Evolutionary conservation across 345 rosid genomes (phyloP).

Genomic region (Psidium friedrichsthalianum): DNA sequence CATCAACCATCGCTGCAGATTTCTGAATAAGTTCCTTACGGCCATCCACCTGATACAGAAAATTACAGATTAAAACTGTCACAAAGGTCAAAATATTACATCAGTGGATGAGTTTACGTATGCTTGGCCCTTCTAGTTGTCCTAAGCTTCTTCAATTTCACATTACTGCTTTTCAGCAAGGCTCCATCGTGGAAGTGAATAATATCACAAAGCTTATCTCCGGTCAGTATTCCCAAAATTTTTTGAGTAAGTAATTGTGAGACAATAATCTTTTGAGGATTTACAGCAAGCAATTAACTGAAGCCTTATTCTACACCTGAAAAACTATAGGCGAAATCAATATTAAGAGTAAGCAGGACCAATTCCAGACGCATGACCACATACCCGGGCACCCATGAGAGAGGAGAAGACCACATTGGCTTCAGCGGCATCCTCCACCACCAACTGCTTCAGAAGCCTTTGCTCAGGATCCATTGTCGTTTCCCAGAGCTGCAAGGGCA

Average conservation of each 20-base stretch:
- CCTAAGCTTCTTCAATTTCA: neutral
- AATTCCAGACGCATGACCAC: neutral
- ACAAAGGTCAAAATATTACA: neutral
- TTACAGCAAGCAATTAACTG: neutral
- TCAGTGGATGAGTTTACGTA: neutral
- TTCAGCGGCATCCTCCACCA: slow-evolving; percentile 73
- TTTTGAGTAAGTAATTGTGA: neutral
- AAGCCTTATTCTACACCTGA: neutral
- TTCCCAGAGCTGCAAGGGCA: slow-evolving; percentile 96
- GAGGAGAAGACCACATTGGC: slow-evolving; percentile 69
- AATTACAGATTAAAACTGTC: neutral
- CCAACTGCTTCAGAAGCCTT: slow-evolving; percentile 74
- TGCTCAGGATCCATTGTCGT: slow-evolving; percentile 87
- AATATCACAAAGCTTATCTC: neutral
- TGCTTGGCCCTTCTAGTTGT: neutral
- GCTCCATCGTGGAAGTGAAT: neutral
- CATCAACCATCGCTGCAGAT: slow-evolving; percentile 40
- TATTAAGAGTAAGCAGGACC: neutral
- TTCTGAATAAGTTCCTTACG: slow-evolving; percentile 75
- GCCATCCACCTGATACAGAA: slow-evolving; percentile 45
- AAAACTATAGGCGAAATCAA: neutral
- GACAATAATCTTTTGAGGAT: neutral
- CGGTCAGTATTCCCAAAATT: neutral
- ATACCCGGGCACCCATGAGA: slow-evolving; percentile 92
- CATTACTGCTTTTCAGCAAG: neutral